phyloP scores from a whole-genome alignment of 2,329 filamentous ascomycete genomes.

The Zymoseptoria passerinii region DNA sequence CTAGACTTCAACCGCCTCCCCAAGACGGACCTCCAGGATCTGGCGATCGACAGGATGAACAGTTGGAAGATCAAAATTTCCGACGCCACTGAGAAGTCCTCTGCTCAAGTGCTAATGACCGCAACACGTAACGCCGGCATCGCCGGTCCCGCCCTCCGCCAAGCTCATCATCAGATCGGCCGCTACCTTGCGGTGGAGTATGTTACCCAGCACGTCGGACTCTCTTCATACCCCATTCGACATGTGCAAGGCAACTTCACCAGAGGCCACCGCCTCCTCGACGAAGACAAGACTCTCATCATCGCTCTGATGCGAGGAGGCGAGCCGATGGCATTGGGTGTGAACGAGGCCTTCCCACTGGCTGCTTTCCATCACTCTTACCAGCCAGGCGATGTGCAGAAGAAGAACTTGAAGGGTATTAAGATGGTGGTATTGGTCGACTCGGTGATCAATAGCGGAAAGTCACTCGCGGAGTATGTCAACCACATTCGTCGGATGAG shows the following conservation, averaged over 20 bases:
- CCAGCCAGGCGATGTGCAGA: constrained; percentile 35
- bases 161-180: constrained; percentile 44
- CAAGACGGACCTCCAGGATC: constrained; percentile 28
- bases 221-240: constrained; percentile 41
- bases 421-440: constrained; percentile 48
- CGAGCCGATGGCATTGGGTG: constrained; percentile 52
- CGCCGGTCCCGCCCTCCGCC: constrained; percentile 39
- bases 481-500: constrained; percentile 37
- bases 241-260: constrained; percentile 46
- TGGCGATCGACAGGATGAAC: constrained; percentile 18
- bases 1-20: constrained; percentile 36
- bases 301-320: constrained; percentile 56
- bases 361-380: constrained; percentile 47
- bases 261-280: constrained; percentile 38
- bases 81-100: constrained; percentile 36
- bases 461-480: constrained; percentile 43
- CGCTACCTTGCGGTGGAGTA: constrained; percentile 47
- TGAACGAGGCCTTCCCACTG: constrained; percentile 45
- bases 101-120: constrained; percentile 46
- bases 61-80: constrained; percentile 18
- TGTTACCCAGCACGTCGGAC: constrained; percentile 41
- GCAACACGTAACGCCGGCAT: constrained; percentile 45
- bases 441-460: constrained; percentile 53
- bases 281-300: constrained; percentile 46
- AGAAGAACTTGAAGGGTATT: constrained; percentile 35